A percentile compares a stretch with the other conserved stretches of the same genome.
Conservation (phyloP, 2,329 filamentous ascomycete species). For the Tolypocladium paradoxum region DNA sequence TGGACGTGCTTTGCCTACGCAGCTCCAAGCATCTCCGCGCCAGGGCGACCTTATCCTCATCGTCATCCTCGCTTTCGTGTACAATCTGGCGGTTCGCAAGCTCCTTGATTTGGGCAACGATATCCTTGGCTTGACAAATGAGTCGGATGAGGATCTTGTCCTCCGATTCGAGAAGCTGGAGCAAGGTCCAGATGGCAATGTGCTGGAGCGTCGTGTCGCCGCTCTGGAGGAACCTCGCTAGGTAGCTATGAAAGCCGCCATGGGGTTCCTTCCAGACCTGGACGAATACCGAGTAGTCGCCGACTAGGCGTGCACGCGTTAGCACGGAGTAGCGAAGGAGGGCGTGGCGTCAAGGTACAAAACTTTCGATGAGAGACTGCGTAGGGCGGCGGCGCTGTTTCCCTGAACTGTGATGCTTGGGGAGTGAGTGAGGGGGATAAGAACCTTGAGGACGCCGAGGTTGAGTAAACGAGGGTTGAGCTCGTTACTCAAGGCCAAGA, state of each 20-base stretch:
- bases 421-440: conserved; percentile 91
- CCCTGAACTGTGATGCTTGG: conserved; percentile 96
- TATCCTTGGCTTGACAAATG: conserved; percentile 82
- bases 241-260: conserved; percentile 90
- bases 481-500: conserved; percentile 89
- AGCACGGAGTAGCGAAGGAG: too few species aligned
- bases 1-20: conserved; percentile 63
- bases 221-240: conserved; percentile 87
- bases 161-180: conserved; percentile 91
- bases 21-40: conserved; percentile 85
- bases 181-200: conserved; percentile 95
- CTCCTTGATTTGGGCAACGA: conserved; percentile 81
- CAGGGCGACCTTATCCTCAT: conserved; percentile 86
- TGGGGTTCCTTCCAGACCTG: conserved; percentile 91
- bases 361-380: conserved; percentile 95
- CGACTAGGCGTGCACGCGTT: conserved; percentile 52
- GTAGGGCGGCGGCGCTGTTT: conserved; percentile 90
- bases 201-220: conserved; percentile 97
- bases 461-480: conserved; percentile 85
- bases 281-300: conserved; percentile 92
- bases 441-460: conserved; percentile 87
- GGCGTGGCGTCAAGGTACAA: too few species aligned
- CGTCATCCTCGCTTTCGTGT: conserved; percentile 77
- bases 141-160: conserved; percentile 76
- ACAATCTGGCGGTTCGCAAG: conserved; percentile 87